Percentiles rank a stretch among this genome's conserved stretches.
Evolutionary conservation across 2,329 filamentous ascomycete genomes (phyloP).

Genomic region (Colletotrichum zoysiae): DNA sequence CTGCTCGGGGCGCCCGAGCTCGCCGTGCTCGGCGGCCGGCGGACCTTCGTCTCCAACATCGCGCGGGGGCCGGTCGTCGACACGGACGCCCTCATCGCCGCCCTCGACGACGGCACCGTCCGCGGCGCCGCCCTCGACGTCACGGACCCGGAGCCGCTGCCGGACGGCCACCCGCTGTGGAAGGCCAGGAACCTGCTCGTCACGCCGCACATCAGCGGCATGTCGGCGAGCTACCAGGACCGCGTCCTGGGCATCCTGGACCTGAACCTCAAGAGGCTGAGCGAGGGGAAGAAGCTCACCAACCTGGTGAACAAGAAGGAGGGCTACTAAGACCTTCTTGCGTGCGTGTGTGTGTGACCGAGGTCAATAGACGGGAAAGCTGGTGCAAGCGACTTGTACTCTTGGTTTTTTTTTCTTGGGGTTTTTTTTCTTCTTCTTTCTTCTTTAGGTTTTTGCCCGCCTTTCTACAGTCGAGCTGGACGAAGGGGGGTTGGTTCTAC

Average conservation of each 20-base stretch:
- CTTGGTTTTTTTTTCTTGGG: background rate
- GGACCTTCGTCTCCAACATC: constrained; percentile 78
- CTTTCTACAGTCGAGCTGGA: background rate
- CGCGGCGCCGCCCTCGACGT: constrained; percentile 81
- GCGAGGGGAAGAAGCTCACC: constrained; percentile 53
- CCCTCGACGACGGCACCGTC: constrained; percentile 70
- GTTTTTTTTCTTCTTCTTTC: too few species aligned
- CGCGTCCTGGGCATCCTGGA: constrained; percentile 58
- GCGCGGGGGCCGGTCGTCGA: constrained; percentile 68
- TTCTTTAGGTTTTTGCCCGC: too few species aligned
- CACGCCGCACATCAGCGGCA: constrained; percentile 63
- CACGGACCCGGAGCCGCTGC: constrained; percentile 83
- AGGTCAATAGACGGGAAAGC: background rate
- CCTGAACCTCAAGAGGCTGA: constrained; percentile 55
- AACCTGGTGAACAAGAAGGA: constrained; percentile 56
- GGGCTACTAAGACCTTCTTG: constrained; percentile 24
- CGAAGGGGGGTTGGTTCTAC: too few species aligned
- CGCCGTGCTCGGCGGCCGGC: constrained; percentile 56
- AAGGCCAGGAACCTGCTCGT: constrained; percentile 76
- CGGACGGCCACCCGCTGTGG: constrained; percentile 77
- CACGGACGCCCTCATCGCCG: constrained; percentile 70
- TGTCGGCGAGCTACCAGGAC: constrained; percentile 55
- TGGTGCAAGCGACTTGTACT: background rate
- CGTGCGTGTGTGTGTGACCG: background rate
- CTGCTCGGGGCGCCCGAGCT: constrained; percentile 66